Conservation (phyloP, 306 rosid species). For the Quercus aquifolioides region DNA sequence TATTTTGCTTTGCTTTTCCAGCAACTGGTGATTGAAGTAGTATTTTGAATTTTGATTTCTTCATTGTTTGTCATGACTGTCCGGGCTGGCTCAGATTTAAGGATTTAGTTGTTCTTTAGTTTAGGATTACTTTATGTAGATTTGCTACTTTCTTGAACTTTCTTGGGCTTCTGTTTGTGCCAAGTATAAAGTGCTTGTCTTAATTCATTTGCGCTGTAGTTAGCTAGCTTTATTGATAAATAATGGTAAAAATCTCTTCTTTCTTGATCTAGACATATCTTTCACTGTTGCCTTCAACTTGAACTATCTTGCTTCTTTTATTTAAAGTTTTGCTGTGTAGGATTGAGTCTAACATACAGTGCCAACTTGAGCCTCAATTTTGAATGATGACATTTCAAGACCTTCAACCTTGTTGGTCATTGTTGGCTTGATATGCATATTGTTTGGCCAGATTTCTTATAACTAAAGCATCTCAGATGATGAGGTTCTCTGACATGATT, state of each 20-base stretch:
- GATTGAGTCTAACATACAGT: too few species aligned
- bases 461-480: too few species aligned
- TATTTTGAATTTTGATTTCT: background rate
- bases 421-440: too few species aligned
- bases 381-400: too few species aligned
- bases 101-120: constrained; percentile 6
- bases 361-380: too few species aligned
- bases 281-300: too few species aligned
- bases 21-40: background rate
- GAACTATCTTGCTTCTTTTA: too few species aligned
- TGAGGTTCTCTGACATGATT: too few species aligned
- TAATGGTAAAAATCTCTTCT: background rate
- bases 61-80: background rate
- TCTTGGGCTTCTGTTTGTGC: background rate
- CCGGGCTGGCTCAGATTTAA: constrained; percentile 25
- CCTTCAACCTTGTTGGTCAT: too few species aligned
- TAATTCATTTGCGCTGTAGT: background rate
- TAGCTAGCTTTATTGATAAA: constrained; percentile 1
- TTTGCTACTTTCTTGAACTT: background rate
- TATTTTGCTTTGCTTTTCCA: too few species aligned
- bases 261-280: background rate
- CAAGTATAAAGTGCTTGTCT: constrained; percentile 10
- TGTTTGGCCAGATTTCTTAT: too few species aligned
- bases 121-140: background rate
- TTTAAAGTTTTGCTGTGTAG: too few species aligned